phyloP scores from a whole-genome alignment of 1,284 basidiomycete species.

The Phylloporus sp. region DNA sequence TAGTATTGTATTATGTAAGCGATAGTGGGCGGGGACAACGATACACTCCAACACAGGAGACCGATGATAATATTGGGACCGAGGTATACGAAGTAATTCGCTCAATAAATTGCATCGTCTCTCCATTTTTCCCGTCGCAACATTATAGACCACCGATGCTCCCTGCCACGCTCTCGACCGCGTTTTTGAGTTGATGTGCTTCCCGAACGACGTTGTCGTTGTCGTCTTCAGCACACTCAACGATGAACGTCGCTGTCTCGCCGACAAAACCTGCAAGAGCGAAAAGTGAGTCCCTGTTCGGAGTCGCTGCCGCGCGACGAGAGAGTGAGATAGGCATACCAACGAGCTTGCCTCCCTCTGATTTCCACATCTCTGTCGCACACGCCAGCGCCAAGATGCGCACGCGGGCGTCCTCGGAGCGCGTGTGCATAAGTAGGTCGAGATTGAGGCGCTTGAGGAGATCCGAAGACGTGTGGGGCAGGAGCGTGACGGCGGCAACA shows the following conservation, averaged over 20 bases:
- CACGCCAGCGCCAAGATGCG: conserved; percentile 75
- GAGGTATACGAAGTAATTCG: too few relatives aligned
- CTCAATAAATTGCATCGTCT: too few relatives aligned
- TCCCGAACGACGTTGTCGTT: conserved; percentile 76
- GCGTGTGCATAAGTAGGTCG: conserved; percentile 85
- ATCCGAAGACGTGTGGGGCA: conserved; percentile 30
- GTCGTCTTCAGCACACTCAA: conserved; percentile 82
- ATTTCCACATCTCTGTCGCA: conserved; percentile 77
- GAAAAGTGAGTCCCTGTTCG: too few relatives aligned
- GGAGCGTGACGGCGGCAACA: conserved; percentile 17
- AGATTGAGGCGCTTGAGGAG: conserved; percentile 84
- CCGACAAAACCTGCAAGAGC: conserved; percentile 60
- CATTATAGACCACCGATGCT: conserved; percentile 58
- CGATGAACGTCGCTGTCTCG: conserved; percentile 83
- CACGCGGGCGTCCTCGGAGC: conserved; percentile 73
- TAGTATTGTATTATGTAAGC: too few relatives aligned
- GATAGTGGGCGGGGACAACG: too few relatives aligned
- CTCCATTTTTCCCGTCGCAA: too few relatives aligned
- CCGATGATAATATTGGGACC: too few relatives aligned
- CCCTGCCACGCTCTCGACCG: conserved; percentile 71
- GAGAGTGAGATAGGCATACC: conserved; percentile 46
- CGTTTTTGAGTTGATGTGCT: conserved; percentile 65
- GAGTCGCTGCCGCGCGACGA: too few relatives aligned
- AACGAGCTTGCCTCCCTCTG: conserved; percentile 72
- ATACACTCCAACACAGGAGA: too few relatives aligned